phyloP scores from a whole-genome alignment of 495 filamentous ascomycete genomes.

The Neurospora tetraspora region DNA sequence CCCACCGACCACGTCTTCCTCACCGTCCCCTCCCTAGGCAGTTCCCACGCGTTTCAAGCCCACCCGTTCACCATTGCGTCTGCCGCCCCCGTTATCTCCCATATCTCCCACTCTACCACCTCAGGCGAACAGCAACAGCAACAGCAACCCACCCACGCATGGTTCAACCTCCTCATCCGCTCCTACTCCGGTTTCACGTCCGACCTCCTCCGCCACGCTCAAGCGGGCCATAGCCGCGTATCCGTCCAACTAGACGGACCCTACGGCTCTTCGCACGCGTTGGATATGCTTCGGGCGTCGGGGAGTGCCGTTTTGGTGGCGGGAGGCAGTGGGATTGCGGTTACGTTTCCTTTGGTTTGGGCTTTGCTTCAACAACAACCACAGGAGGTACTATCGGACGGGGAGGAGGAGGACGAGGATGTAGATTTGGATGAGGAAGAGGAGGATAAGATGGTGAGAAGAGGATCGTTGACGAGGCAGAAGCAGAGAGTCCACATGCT shows the following conservation, averaged over 20 bases:
- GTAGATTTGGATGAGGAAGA: not conserved
- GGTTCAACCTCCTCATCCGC: constrained; percentile 43
- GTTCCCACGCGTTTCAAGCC: constrained; percentile 29
- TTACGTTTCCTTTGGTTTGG: constrained; percentile 38
- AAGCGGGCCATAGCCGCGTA: constrained; percentile 20
- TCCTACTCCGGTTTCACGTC: constrained; percentile 49
- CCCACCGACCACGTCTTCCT: constrained; percentile 52
- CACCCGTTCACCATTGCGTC: constrained; percentile 54
- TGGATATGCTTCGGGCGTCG: constrained; percentile 25
- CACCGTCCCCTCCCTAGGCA: constrained; percentile 39
- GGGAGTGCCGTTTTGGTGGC: constrained; percentile 45
- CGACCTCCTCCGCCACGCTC: constrained; percentile 41
- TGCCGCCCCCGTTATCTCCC: constrained; percentile 25
- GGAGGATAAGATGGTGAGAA: not conserved
- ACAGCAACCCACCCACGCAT: constrained; percentile 23
- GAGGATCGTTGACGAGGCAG: not conserved
- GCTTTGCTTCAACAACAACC: constrained; percentile 16
- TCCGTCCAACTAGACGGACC: constrained; percentile 43
- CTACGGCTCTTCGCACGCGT: constrained; percentile 39
- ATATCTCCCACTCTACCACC: not conserved
- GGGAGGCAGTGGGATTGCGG: constrained; percentile 53
- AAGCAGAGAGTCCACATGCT: constrained; percentile 39
- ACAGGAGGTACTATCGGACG: not conserved
- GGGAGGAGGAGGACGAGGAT: not conserved
- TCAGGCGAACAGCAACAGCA: not conserved